Percentiles rank a stretch among this genome's conserved stretches.
phyloP scores from a whole-genome alignment of 140 eudicot species.

The Senecio squalidus region DNA sequence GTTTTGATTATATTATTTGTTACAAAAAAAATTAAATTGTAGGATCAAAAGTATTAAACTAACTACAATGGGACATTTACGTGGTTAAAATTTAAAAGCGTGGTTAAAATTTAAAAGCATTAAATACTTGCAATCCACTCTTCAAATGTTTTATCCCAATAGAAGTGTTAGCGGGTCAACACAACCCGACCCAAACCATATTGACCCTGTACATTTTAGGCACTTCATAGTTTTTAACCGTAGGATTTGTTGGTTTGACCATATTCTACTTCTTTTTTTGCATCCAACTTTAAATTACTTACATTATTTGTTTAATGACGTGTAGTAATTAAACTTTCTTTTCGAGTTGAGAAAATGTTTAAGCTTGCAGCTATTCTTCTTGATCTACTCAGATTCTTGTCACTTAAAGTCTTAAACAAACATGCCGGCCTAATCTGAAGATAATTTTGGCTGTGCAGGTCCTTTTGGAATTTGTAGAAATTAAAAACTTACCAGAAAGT shows the following conservation, averaged over 20 bases:
- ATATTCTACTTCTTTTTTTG: too few relatives aligned
- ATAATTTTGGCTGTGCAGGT: slow-evolving; percentile 39
- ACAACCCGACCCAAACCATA: neutral
- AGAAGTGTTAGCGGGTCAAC: neutral
- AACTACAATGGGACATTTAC: neutral
- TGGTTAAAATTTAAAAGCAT: neutral
- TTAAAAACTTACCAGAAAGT: slow-evolving; percentile 55
- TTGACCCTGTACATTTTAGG: neutral
- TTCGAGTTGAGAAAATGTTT: neutral
- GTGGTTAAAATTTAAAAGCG: too few relatives aligned
- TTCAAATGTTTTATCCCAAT: too few relatives aligned
- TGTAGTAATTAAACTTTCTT: neutral
- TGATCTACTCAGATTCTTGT: neutral
- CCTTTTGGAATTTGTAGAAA: slow-evolving; percentile 68
- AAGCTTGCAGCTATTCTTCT: slow-evolving; percentile 5
- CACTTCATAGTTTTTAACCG: neutral
- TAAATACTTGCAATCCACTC: neutral
- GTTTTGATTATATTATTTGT: neutral
- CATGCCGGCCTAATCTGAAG: slow-evolving; percentile 3
- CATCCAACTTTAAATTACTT: slow-evolving; percentile 1
- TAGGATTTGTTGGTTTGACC: neutral
- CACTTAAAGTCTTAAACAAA: neutral
- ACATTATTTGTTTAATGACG: neutral
- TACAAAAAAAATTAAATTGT: neutral
- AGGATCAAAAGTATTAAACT: neutral